Base-by-base conservation (phyloP, 495 filamentous ascomycete genomes). In the Aspergillus avenaceus region DNA sequence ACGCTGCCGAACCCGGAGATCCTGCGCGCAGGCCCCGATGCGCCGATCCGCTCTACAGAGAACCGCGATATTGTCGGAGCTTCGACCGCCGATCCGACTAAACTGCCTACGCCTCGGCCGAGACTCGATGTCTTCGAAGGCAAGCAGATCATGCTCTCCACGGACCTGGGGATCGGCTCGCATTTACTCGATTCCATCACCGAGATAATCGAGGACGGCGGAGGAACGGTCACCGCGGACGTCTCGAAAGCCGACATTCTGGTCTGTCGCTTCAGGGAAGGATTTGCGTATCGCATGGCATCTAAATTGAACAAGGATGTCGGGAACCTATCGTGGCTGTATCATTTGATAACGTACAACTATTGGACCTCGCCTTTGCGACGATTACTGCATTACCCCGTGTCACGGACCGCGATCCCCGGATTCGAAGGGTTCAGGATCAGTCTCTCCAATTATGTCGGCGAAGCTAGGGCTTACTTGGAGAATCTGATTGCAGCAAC, bases 401-500 rank as follows among this genome's bases (percentile, higher is more conserved):
- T 93, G 32, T 84, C 89, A 21, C 79, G 77, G 25, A 64, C 79
- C 2, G 85, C 86, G 2, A 80, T 99, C 14, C 84, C 87, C 0
- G 91, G 88, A 1, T 96, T 97, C 62, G 63, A 86, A 53, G 74
- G 77, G 8, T 75, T 84, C 59, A 78, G 73, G 47, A 93, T 99
- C 54, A 91, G 89, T 47, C 70, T 99, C 2, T 96, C 92, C 0
- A 97, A 97, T 65, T 99, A 99, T 62, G 87, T 88, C 24, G 93
- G 93, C 14, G 95, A 99, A 66, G 91, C 92, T 8, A 81, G 93
- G 25, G 80, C 88, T 34, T 99, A 97, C 65, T 75, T 99, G 23
- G 93, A 99, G 64, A 97, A 92, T 54, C 75, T 99, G 23, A 84
- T 97, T 43, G 81, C 71, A 37, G 90, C 90, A 14, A 71, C 86